phyloP scores from a whole-genome alignment of 1,284 basidiomycete genomes.

The Melampsora larici-populina region DNA sequence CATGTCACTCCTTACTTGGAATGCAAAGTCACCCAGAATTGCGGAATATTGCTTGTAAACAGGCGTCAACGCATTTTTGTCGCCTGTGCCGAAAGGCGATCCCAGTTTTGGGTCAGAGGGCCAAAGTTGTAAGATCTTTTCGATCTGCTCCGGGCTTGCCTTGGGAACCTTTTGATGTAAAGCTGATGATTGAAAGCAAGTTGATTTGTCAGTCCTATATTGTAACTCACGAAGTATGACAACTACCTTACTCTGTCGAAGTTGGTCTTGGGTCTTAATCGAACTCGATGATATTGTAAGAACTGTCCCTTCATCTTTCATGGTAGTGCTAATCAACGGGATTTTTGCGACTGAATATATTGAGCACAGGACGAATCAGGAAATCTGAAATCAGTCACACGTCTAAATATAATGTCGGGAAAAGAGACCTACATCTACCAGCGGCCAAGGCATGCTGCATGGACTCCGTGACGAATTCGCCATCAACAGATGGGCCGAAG shows the following conservation, averaged over 20 bases:
- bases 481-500: conserved; percentile 29
- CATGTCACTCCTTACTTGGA: conserved; percentile 10
- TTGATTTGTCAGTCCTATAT: too few species aligned
- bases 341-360: conserved; percentile 20
- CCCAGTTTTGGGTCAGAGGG: conserved; percentile 24
- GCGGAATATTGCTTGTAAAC: conserved; percentile 37
- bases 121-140: conserved; percentile 28
- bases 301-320: conserved; percentile 31
- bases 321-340: conserved; percentile 10
- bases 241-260: conserved; percentile 13
- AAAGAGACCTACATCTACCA: conserved; percentile 24
- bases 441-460: conserved; percentile 13
- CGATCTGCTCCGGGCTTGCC: conserved; percentile 13
- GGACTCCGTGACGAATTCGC: conserved; percentile 25
- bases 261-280: conserved; percentile 18
- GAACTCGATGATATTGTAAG: conserved; percentile 20
- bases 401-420: too few species aligned
- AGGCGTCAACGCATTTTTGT: conserved; percentile 26
- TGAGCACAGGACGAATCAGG: neutral
- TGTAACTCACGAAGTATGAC: too few species aligned
- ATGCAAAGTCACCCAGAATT: conserved; percentile 29
- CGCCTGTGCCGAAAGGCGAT: conserved; percentile 22
- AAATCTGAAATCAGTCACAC: neutral
- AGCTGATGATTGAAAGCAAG: neutral
- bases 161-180: conserved; percentile 8